phyloP scores from a whole-genome alignment of 75 land plant species.

The Sequoia sempervirens region DNA sequence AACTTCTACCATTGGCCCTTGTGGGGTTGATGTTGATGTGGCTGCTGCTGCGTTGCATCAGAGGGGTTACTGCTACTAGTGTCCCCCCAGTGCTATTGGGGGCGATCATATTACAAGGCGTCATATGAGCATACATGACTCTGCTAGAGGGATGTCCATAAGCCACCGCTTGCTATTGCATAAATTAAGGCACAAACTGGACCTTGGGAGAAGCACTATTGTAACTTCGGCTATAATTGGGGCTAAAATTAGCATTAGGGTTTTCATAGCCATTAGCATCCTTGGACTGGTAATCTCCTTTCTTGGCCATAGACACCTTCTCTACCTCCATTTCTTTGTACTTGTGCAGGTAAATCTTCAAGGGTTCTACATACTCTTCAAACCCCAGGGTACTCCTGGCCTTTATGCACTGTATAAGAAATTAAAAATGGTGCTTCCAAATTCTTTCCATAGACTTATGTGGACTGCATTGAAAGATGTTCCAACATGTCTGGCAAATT shows the following conservation, averaged over 20 bases:
- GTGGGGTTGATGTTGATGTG: conserved; percentile 1
- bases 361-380: conserved; percentile 72
- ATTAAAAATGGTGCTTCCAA: no score
- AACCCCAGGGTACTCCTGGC: conserved; percentile 79
- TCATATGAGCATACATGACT: not conserved
- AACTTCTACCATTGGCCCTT: conserved; percentile 1
- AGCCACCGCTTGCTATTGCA: conserved; percentile 10
- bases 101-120: not conserved
- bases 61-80: not conserved
- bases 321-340: no score
- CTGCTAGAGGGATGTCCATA: conserved; percentile 12
- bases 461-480: no score
- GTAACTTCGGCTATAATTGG: not conserved
- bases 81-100: not conserved
- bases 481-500: no score
- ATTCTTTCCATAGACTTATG: no score
- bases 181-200: conserved; percentile 1
- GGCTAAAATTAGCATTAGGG: not conserved
- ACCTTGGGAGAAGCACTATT: not conserved
- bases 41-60: not conserved
- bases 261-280: not conserved
- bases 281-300: conserved; percentile 6
- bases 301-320: conserved; percentile 11
- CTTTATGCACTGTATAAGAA: conserved; percentile 8
- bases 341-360: conserved; percentile 67